Base-by-base conservation (phyloP, 306 rosid species). In the Cucurbita moschata region DNA sequence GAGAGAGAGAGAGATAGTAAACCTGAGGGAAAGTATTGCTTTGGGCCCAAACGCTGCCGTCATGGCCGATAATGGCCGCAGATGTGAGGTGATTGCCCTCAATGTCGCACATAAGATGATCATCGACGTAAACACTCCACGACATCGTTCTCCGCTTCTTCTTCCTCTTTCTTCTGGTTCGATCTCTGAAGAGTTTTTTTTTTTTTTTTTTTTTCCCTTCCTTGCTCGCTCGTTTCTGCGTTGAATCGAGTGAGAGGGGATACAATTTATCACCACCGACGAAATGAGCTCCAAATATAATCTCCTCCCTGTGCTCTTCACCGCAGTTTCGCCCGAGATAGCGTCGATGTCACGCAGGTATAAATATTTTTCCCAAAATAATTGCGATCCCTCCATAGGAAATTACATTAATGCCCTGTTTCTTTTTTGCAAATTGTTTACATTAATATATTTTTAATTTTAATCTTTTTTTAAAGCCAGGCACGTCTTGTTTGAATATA, bases 21-120 rank as follows among this genome's bases (percentile, higher is more conserved):
- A 88, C 89, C 90, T 79, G 89, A 73, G 94, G 94, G 83, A 88
- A 88, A 62, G 39, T 68, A 50, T 72, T 0, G 77, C 94, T 88
- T 85, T 88, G 86, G 8, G 94, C 88, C 94, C 94, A 88, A 79
- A 88, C 87, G 78, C 82, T 83, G 39, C 90, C 94, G 71, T 88
- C 94, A 0, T 75, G 89, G 66, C 94, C 94, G 77, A 88, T 8
- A 70, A 88, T 86, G 44, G 94, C 94, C 0, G 94, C 87, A 35
- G 87, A 67, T 14, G 60, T 53, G 79, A 88, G 88, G 57, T 50
- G 81, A 56, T 86, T 84, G 3, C 90, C 89, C 10, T 88, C 94
- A 21, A 88, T 84, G 0, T 88, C 94, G 74, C 90, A 88, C 71
- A 88, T 64, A 72, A 88, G 88, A 80, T 88, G 94, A 0, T 88